Evolutionary conservation across 352 stramenopile genomes (phyloP), one percentile per base, ranked within the genome.

Genomic region (Thraustotheca clavata): DNA sequence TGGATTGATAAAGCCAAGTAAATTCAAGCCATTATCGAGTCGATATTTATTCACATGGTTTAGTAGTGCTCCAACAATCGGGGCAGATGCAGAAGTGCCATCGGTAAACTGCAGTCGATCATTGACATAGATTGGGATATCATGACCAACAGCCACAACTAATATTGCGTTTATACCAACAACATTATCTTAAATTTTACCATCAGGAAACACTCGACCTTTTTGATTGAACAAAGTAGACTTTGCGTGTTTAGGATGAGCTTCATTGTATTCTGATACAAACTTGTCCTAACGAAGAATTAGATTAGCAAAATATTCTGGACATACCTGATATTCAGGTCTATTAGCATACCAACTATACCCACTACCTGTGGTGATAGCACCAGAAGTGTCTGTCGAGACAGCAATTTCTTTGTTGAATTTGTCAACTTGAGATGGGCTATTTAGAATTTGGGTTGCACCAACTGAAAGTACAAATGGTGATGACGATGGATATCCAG

Each of bases 281-380:
- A 88, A 52, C 49, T 87, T 87, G 0, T 55, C 12, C 12, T 41
- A 38, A 22, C 86, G n/a, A n/a, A n/a, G n/a, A n/a, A n/a, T n/a
- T n/a, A n/a, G n/a, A n/a, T n/a, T n/a, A n/a, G n/a, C n/a, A n/a
- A n/a, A n/a, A n/a, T n/a, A n/a, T n/a, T n/a, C n/a, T n/a, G 46
- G 46, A 9, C 9, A 34, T 40, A 39, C 22, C 22, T 65, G 57
- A 55, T 54, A 54, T 11, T 11, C n/a, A 20, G 76, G 66, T 87
- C 76, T 76, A 9, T 66, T 40, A 35, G 77, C 87, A 4, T 87
- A 67, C 12, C 67, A 61, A 47, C 82, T 91, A 43, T 88, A 91
- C 36, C 82, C 82, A 0, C 80, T 78, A n/a, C 82, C 82, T 2
- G 80, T 87, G 12, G 82, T 89, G 68, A 91, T 89, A 12, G 87